Conservation (phyloP, 2,329 filamentous ascomycete species). For the Xylariaceae sp. region DNA sequence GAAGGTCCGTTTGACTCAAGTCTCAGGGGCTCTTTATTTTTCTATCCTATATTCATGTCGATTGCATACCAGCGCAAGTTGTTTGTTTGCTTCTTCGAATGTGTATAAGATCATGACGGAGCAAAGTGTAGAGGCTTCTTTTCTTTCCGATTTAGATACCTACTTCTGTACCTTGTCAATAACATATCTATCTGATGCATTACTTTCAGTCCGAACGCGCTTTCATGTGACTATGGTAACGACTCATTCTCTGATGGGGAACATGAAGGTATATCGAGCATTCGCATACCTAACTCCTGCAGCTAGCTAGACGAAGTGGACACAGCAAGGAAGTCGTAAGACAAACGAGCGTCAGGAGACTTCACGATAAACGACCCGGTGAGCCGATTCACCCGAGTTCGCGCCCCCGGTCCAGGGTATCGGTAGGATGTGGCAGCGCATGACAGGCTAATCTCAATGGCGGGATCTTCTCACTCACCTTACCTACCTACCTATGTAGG, state of each 20-base stretch:
- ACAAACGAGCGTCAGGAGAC: background rate
- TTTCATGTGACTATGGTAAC: background rate
- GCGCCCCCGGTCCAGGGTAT: background rate
- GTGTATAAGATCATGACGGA: background rate
- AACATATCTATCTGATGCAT: background rate
- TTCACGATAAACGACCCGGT: background rate
- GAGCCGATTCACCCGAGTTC: background rate
- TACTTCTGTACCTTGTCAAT: background rate
- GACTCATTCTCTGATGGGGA: background rate
- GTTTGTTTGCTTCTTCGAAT: too few species aligned
- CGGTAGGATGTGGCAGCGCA: constrained; percentile 9
- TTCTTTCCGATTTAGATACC: background rate
- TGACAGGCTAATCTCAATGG: constrained; percentile 4
- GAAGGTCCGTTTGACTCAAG: background rate
- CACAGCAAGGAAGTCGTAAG: background rate
- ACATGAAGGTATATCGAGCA: background rate
- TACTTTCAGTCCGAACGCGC: background rate
- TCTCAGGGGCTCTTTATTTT: background rate
- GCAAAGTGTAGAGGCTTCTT: background rate
- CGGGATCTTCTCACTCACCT: constrained; percentile 6
- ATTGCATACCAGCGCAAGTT: too few species aligned
- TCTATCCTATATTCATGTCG: too few species aligned
- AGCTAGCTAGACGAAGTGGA: background rate
- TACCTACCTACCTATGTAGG: background rate
- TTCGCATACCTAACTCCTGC: too few species aligned